Evolutionary conservation across 257 asterid genomes (phyloP).

Genomic region (Haberlea rhodopensis): DNA sequence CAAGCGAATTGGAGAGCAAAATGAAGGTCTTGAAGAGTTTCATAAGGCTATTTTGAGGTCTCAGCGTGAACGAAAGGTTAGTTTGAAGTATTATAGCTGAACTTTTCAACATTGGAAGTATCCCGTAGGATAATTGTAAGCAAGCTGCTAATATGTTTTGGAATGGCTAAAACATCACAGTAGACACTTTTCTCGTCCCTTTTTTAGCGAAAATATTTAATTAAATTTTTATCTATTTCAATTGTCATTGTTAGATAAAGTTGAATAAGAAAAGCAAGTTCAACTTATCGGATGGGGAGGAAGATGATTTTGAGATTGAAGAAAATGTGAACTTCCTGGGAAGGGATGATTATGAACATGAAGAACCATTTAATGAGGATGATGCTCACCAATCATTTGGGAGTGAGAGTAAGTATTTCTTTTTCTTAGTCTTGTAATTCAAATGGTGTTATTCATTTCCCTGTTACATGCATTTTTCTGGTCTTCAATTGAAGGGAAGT

Average conservation of each 20-base stretch:
- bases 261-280: constrained; percentile 65
- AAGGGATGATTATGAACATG: constrained; percentile 88
- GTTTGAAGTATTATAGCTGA: neutral
- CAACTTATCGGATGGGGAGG: constrained; percentile 92
- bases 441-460: neutral
- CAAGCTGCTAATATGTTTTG: constrained; percentile 1
- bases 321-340: constrained; percentile 42
- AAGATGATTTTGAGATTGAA: constrained; percentile 64
- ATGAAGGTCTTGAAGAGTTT: constrained; percentile 77
- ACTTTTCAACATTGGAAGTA: neutral
- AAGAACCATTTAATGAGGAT: constrained; percentile 58
- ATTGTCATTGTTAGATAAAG: constrained; percentile 47
- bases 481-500: neutral
- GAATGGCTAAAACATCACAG: constrained; percentile 2
- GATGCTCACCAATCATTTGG: constrained; percentile 40
- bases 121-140: constrained; percentile 10
- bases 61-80: constrained; percentile 84
- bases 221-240: constrained; percentile 8
- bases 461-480: neutral
- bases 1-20: constrained; percentile 85
- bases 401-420: constrained; percentile 41
- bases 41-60: constrained; percentile 86
- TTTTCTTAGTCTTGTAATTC: constrained; percentile 2
- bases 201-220: neutral
- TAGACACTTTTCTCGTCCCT: neutral